These are phyloP conservation scores for Hypoxylon subgilvum DNA, from an alignment of 495 filamentous ascomycete genomes.

Conservation along the genomic window DNA sequence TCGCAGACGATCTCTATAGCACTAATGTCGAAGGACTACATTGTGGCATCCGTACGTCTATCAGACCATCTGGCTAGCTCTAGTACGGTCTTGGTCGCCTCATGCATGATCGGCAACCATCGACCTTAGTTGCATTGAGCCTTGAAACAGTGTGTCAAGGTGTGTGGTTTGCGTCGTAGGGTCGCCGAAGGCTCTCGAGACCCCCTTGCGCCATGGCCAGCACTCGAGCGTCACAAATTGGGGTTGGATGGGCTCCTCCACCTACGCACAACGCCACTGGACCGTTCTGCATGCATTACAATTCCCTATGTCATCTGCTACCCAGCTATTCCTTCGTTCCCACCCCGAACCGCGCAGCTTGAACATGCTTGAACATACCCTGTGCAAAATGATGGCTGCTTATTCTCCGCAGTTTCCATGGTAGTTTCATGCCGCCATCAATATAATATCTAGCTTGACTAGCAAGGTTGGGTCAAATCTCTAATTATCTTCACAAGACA, in stretches of 20 bases:
- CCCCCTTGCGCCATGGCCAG: conserved; percentile 40
- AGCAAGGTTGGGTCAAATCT: conserved; percentile 6
- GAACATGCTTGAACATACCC: too few species aligned
- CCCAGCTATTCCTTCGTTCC: too few species aligned
- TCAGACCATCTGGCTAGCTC: conserved; percentile 2
- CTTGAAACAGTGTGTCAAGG: conserved; percentile 39
- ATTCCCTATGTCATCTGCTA: conserved; percentile 23
- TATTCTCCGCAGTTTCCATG: conserved; percentile 18
- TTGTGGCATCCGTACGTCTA: conserved; percentile 7
- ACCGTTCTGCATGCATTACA: conserved; percentile 19
- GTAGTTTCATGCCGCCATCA: conserved; percentile 26
- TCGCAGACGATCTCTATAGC: conserved; percentile 27
- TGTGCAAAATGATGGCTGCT: conserved; percentile 14
- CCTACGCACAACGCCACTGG: conserved; percentile 33
- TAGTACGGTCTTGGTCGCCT: conserved; percentile 2
- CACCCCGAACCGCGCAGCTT: too few species aligned
- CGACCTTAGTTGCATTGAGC: conserved; percentile 24
- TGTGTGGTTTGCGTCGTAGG: conserved; percentile 16
- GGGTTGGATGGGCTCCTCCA: conserved; percentile 25
- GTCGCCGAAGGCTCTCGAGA: conserved; percentile 19
- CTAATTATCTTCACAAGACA: conserved; percentile 17
- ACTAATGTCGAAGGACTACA: conserved; percentile 19
- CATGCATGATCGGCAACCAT: conserved; percentile 34
- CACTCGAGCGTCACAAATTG: conserved; percentile 18
- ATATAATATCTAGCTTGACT: conserved; percentile 18